These are phyloP conservation scores for Pueraria montana DNA, from an alignment of 306 rosid species.

Conservation along the genomic window DNA sequence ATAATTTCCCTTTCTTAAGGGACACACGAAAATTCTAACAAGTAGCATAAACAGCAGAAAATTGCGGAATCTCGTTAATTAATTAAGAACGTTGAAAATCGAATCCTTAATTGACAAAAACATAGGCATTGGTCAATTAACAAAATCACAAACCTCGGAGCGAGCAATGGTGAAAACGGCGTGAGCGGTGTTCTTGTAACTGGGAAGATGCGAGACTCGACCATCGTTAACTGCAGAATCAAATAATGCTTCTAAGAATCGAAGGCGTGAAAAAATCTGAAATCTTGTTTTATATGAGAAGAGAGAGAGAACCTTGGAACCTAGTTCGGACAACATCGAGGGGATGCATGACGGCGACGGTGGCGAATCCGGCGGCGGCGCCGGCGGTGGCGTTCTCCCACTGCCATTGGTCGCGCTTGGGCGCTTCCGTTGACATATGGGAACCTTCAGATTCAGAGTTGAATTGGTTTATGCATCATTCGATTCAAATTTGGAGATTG, in stretches of 20 bases:
- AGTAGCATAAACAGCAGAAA: constrained; percentile 6
- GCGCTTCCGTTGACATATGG: constrained; percentile 43
- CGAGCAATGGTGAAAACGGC: constrained; percentile 89
- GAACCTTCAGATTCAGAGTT: constrained; percentile 19
- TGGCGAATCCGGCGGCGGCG: constrained; percentile 85
- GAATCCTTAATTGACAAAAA: constrained; percentile 4
- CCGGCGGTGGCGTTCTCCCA: constrained; percentile 94
- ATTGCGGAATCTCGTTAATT: background rate
- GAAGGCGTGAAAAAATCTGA: background rate
- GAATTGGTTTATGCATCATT: constrained; percentile 21
- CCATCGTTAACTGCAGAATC: constrained; percentile 82
- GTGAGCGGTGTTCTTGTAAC: constrained; percentile 83
- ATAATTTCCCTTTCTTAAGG: background rate
- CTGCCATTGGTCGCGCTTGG: constrained; percentile 66
- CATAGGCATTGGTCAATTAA: background rate
- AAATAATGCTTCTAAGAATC: background rate
- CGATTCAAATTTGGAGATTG: background rate
- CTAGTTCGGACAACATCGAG: constrained; percentile 96
- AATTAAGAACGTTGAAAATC: background rate
- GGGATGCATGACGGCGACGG: constrained; percentile 88
- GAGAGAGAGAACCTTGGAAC: constrained; percentile 72
- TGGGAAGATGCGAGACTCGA: constrained; percentile 73
- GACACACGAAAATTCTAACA: constrained; percentile 4
- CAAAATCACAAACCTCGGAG: constrained; percentile 74
- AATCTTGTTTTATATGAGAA: background rate